A percentile compares a stretch with the other conserved stretches of the same genome.
These are phyloP conservation scores for Triticum monococcum DNA, from an alignment of 176 grass and related monocot species.

Conservation along the genomic window DNA sequence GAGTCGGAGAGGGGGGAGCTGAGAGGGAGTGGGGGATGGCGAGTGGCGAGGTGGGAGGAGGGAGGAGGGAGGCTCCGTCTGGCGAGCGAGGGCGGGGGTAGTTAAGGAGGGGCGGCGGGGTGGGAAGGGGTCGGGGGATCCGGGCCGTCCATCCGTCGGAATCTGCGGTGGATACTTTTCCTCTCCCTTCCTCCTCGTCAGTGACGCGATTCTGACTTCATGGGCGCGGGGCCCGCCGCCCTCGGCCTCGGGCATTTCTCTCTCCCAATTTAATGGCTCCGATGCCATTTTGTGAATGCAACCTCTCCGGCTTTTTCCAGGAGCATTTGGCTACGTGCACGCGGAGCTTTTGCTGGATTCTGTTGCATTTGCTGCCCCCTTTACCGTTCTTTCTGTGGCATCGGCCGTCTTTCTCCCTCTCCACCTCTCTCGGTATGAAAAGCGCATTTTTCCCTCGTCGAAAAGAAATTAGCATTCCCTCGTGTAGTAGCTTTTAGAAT, in stretches of 20 bases:
- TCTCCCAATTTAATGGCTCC: not conserved
- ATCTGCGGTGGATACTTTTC: conserved; percentile 20
- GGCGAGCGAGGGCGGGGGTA: not conserved
- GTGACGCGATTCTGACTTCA: conserved; percentile 21
- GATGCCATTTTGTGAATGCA: not conserved
- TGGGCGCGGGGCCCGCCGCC: not conserved
- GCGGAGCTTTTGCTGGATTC: not conserved
- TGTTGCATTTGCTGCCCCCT: no score
- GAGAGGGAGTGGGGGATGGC: conserved; percentile 18
- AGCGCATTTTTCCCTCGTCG: no score
- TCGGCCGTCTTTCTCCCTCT: no score
- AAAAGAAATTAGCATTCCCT: no score
- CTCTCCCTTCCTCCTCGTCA: not conserved
- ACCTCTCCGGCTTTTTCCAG: not conserved
- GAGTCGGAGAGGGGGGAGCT: not conserved
- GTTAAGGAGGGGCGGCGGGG: conserved; percentile 26
- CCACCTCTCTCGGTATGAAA: no score
- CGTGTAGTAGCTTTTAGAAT: no score
- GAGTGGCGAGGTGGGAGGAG: not conserved
- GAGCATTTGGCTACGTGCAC: not conserved
- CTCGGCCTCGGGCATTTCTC: not conserved
- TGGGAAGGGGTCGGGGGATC: conserved; percentile 22
- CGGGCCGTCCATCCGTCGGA: conserved; percentile 58
- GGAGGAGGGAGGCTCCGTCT: not conserved
- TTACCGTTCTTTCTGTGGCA: no score